These are phyloP conservation scores for Sporobolomyces pararoseus DNA, from an alignment of 768 basidiomycete species.

Conservation along the genomic window DNA sequence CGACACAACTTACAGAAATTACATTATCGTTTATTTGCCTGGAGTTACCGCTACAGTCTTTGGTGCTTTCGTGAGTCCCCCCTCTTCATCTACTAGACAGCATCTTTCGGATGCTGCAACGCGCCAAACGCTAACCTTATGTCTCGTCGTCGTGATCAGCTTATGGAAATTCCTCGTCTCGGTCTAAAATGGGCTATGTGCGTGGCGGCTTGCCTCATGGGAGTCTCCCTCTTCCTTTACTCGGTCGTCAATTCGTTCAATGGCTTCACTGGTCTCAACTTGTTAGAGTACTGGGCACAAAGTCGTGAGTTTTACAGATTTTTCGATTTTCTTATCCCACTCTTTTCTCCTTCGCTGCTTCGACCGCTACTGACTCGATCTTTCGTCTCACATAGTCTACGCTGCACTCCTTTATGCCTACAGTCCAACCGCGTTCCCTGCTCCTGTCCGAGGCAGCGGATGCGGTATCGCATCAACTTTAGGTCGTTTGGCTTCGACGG, in stretches of 20 bases:
- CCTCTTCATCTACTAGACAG: not conserved
- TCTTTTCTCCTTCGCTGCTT: not conserved
- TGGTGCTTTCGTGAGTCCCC: slow-evolving; percentile 12
- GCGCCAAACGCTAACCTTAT: not conserved
- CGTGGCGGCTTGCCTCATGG: slow-evolving; percentile 22
- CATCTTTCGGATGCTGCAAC: too few species aligned
- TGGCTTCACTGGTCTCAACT: slow-evolving; percentile 21
- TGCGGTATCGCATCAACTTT: slow-evolving; percentile 20
- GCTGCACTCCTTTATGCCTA: slow-evolving; percentile 26
- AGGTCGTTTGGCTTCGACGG: slow-evolving; percentile 21
- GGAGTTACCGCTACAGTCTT: slow-evolving; percentile 29
- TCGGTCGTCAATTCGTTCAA: not conserved
- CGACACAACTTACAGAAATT: slow-evolving; percentile 48
- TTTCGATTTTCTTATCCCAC: not conserved
- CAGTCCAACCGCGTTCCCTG: slow-evolving; percentile 24
- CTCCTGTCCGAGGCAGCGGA: slow-evolving; percentile 21
- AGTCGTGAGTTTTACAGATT: slow-evolving; percentile 1
- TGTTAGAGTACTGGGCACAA: slow-evolving; percentile 37
- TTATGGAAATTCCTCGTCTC: slow-evolving; percentile 29
- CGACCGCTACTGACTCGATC: not conserved
- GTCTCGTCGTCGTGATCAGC: not conserved
- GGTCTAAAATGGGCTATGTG: slow-evolving; percentile 32
- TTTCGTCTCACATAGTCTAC: not conserved
- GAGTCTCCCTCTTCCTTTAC: slow-evolving; percentile 30
- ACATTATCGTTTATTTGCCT: slow-evolving; percentile 25